These are phyloP conservation scores for Gleditsia sinensis DNA, from an alignment of 306 rosid species.

Conservation along the genomic window DNA sequence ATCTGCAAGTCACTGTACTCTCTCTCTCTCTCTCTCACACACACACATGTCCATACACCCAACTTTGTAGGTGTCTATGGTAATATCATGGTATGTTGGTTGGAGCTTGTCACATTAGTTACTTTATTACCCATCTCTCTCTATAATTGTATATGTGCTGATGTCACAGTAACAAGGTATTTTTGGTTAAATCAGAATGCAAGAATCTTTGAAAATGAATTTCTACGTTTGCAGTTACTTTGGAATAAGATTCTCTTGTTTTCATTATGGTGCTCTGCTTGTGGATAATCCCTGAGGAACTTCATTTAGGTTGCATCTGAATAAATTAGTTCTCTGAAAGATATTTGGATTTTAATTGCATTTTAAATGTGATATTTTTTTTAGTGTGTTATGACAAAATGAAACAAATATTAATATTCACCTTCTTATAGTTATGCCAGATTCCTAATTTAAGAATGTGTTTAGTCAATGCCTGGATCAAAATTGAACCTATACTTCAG, in stretches of 20 bases:
- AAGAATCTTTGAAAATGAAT: not conserved
- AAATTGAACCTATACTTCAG: not conserved
- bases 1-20: not conserved
- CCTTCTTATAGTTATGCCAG: constrained; percentile 8
- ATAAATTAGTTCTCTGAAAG: not conserved
- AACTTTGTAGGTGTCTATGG: not conserved
- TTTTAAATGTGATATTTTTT: constrained; percentile 8
- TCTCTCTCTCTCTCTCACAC: not conserved
- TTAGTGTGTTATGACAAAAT: not conserved
- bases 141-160: not conserved
- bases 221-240: constrained; percentile 15
- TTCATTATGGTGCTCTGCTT: constrained; percentile 20
- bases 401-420: constrained; percentile 4
- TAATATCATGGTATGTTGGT: constrained; percentile 12
- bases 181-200: not conserved
- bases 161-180: constrained; percentile 3
- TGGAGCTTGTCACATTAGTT: constrained; percentile 23
- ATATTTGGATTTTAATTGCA: constrained; percentile 6
- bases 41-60: not conserved
- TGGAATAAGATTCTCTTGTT: not conserved
- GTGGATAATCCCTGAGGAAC: constrained; percentile 4
- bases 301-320: constrained; percentile 1
- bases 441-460: constrained; percentile 5
- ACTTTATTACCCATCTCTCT: not conserved
- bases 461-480: constrained; percentile 10